Evolutionary conservation across 306 rosid genomes (phyloP), one percentile per base, ranked within the genome.

Genomic region (Abrus pulchellus): DNA sequence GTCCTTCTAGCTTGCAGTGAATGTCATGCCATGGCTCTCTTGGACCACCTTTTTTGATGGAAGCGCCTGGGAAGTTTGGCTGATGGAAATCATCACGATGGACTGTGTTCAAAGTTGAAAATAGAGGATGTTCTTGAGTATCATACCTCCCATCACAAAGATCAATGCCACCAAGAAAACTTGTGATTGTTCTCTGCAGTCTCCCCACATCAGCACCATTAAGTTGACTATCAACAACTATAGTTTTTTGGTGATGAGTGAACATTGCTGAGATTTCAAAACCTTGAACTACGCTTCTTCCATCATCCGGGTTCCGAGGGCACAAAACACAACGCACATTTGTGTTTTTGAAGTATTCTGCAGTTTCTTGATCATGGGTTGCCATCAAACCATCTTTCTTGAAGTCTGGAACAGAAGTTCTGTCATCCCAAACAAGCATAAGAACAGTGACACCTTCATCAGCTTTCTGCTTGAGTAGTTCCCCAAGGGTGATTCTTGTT

Each of bases 11-110:
- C 55, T 80, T 82, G 86, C 98, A 89, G 52, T 95, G 98, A 76
- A 93, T 89, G 61, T 95, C 99, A 87, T 95, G 97, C 97, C 99
- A 93, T 5, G 98, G 99, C 85, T 93, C 98, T 84, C 94, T 87
- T 13, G 99, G 99, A 81, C 98, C 97, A 5, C 99, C 94, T 84
- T 93, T 93, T 9, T 85, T 74, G 9, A 91, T 88, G 0, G 96
- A 93, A 83, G 97, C 86, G 1, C 88, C 90, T 0, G 89, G 50
- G 68, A 95, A 93, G 55, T 90, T 93, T 0, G 94, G 99, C 65
- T 93, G 99, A 71, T 95, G 98, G 75, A 95, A 95, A 84, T 93
- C 97, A 53, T 65, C 43, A 4, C 44, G 48, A 80, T 95, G 97
- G 32, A 65, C 38, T 56, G 90, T 79, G 40, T 32, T 74, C 14